Conservation (phyloP, 2,329 filamentous ascomycete species). For the Verticillium isaacii region DNA sequence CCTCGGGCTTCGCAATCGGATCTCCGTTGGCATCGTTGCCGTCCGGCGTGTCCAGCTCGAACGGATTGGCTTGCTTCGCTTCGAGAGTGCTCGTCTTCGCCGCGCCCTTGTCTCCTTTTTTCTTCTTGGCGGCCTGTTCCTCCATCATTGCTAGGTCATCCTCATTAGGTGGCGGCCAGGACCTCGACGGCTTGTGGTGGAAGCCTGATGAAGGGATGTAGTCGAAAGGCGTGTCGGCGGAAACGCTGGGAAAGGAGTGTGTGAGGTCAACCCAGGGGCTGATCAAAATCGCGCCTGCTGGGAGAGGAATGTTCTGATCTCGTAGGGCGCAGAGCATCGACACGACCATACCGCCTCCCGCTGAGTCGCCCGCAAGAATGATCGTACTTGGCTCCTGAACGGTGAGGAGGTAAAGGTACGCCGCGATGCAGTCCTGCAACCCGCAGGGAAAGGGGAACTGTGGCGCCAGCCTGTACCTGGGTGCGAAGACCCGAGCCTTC, state of each 20-base stretch:
- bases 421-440: conserved; percentile 81
- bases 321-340: conserved; percentile 74
- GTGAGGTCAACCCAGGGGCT: conserved; percentile 96
- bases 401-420: conserved; percentile 78
- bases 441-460: conserved; percentile 96
- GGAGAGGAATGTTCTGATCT: conserved; percentile 77
- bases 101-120: conserved; percentile 14
- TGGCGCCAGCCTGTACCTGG: conserved; percentile 80
- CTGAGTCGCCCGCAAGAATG: conserved; percentile 85
- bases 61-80: conserved; percentile 28
- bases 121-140: conserved; percentile 42
- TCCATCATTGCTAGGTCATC: conserved; percentile 61
- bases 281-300: conserved; percentile 84
- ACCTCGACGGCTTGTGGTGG: conserved; percentile 78
- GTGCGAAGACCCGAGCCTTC: conserved; percentile 82
- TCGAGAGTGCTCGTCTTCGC: conserved; percentile 18
- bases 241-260: conserved; percentile 91
- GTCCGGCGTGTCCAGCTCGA: conserved; percentile 20
- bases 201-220: conserved; percentile 89
- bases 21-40: conserved; percentile 1
- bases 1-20: conserved; percentile 1
- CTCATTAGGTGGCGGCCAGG: conserved; percentile 89
- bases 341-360: conserved; percentile 85
- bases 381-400: conserved; percentile 77
- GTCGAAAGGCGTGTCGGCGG: conserved; percentile 66